Evolutionary conservation across 1,284 basidiomycete genomes (phyloP), one percentile per base, ranked within the genome.

Genomic region (Hemileia vastatrix): DNA sequence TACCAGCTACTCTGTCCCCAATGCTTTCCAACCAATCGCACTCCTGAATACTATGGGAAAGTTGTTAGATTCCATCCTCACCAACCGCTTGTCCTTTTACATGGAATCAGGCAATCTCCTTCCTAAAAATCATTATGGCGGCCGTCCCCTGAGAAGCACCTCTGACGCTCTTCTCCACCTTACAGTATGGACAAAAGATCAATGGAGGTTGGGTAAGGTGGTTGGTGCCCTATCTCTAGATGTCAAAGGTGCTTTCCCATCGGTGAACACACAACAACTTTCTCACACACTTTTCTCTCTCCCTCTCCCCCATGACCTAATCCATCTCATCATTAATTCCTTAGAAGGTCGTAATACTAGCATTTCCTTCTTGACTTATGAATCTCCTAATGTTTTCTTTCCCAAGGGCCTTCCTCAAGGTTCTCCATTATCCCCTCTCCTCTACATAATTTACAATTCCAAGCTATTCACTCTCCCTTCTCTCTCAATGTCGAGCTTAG

Each of bases 371-470:
- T 32, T 44, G 5, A 50, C 51, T 31, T 59, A 53, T 23, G 8
- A 44, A 13, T 59, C 57, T 9, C n/a, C 27, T 18, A 43, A 18
- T 5, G 23, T 59, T 36, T 27, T 23, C 8, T 23, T 59, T 5
- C 32, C 32, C 4, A 21, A 55, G 15, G 53, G 53, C 3, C 44
- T 62, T 2, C 53, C 45, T 19, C 59, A 55, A 59, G 57, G 57
- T 6, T 58, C 56, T 6, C 47, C 57, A 11, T 36, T 59, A 2
- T 59, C 33, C 4, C 43, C 55, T 1, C 54, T 32, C 1, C 52
- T 62, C 11, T 62, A 62, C 44, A 54, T 62, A 27, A 44, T 59
- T 9, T 52, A 59, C 32, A 59, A 52, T 45, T 59, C 57, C 2
- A 13, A 11, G 5, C 9, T 57, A 4, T n/a, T n/a, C n/a, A n/a